Conservation (phyloP, 345 rosid species). For the Salix purpurea region DNA sequence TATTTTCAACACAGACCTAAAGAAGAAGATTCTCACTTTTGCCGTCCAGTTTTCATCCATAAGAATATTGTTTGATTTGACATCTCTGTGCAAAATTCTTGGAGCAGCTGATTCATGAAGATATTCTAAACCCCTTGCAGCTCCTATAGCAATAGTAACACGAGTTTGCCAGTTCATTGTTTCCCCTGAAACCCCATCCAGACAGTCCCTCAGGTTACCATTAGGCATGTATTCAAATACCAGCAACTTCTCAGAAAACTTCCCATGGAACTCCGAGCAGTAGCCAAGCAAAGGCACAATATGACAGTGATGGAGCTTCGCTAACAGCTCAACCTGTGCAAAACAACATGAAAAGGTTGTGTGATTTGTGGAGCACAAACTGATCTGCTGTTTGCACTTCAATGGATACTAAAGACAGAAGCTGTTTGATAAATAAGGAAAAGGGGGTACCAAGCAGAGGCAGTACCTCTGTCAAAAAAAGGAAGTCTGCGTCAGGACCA, state of each 20-base stretch:
- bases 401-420: background rate
- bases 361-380: background rate
- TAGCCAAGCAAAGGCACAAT: constrained; percentile 91
- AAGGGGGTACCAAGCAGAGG: constrained; percentile 7
- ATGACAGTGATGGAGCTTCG: constrained; percentile 89
- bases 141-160: constrained; percentile 81
- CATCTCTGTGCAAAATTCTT: constrained; percentile 91
- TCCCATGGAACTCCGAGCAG: constrained; percentile 77
- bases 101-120: constrained; percentile 99
- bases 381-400: background rate
- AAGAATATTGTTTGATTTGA: constrained; percentile 92
- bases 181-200: constrained; percentile 62
- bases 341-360: constrained; percentile 13
- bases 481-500: constrained; percentile 56
- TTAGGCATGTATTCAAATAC: constrained; percentile 80
- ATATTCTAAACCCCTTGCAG: constrained; percentile 95
- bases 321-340: constrained; percentile 68
- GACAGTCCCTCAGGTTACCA: constrained; percentile 79
- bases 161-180: constrained; percentile 78
- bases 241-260: constrained; percentile 72
- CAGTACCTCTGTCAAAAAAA: constrained; percentile 71
- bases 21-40: constrained; percentile 49
- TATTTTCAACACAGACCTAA: background rate
- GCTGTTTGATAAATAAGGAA: background rate
- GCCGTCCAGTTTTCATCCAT: constrained; percentile 82